phyloP scores from a whole-genome alignment of 2,329 filamentous ascomycete species.

The Cordyceps cateniannulata region DNA sequence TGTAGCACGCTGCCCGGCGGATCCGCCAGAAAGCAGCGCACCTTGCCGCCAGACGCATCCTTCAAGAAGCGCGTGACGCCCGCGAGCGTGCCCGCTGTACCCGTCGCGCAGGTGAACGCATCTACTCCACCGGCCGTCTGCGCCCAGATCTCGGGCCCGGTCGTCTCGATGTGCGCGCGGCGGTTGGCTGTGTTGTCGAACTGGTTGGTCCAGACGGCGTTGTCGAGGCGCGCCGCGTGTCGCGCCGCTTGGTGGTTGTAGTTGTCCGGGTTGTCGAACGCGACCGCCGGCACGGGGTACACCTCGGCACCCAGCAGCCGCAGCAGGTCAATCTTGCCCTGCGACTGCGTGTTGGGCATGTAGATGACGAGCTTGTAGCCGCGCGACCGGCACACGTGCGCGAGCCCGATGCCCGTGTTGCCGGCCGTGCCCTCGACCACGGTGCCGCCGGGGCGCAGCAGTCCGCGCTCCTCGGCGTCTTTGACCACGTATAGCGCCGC shows the following conservation, averaged over 20 bases:
- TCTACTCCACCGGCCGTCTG: conserved; percentile 83
- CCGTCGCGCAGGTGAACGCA: conserved; percentile 92
- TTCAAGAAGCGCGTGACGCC: conserved; percentile 87
- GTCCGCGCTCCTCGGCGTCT: conserved; percentile 83
- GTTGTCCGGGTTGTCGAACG: conserved; percentile 91
- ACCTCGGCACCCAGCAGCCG: conserved; percentile 90
- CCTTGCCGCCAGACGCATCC: conserved; percentile 66
- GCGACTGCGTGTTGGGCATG: conserved; percentile 98
- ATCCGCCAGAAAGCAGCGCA: conserved; percentile 87
- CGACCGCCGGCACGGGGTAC: conserved; percentile 89
- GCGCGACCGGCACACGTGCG: conserved; percentile 86
- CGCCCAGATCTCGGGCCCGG: conserved; percentile 93
- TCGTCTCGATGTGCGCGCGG: conserved; percentile 91
- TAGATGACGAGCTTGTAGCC: conserved; percentile 97
- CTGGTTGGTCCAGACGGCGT: conserved; percentile 97
- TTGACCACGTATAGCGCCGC: conserved; percentile 91
- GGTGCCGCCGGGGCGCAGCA: conserved; percentile 79
- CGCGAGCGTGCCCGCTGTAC: conserved; percentile 86
- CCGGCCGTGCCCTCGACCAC: conserved; percentile 96
- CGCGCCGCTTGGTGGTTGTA: conserved; percentile 95
- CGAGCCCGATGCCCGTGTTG: conserved; percentile 96
- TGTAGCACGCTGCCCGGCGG: conserved; percentile 90
- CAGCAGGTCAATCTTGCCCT: conserved; percentile 93
- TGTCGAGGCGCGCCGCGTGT: conserved; percentile 79
- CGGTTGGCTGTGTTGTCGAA: conserved; percentile 97